Evolutionary conservation across 257 asterid species (phyloP), one percentile per base, ranked within the genome.

Genomic region (Capsicum rhomboideum): DNA sequence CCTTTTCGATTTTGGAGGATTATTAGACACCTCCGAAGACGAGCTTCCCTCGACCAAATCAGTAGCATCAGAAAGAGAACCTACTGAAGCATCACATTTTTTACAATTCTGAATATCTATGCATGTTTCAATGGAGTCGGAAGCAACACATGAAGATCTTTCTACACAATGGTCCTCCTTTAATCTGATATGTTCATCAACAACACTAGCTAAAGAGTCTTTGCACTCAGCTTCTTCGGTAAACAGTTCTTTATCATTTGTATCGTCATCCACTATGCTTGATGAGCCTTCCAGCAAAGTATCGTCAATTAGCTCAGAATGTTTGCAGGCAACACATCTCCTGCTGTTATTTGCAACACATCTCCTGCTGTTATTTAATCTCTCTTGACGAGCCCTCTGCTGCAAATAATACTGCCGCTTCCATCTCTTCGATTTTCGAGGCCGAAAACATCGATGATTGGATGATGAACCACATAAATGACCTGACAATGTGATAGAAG

Each of bases 401-500:
- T 88, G 97, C 91, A 91, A 86, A 89, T 87, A 87, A 85, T 90
- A 83, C 31, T 92, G 90, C 49, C 97, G 91, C 85, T 95, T 96
- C 97, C 98, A 91, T 63, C 94, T 94, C 88, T 92, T 89, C 46
- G 94, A 89, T 86, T 92, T 94, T 88, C 91, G 87, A 23, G 97
- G 92, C 66, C 93, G 87, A 84, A 89, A 89, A 85, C 90, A 88
- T 87, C 92, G 91, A 90, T 88, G 91, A 88, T 82, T 92, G 13
- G 94, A 79, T 52, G 90, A 88, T 42, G 84, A 85, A 71, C 88
- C 96, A 85, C 86, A 89, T 59, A 84, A 85, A 79, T 88, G 91
- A 89, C 90, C 90, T 17, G 85, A 82, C 69, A 84, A 77, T 16
- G 87, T 78, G 67, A 80, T 84, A 82, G 94, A 86, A 71, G 91